Evolutionary conservation across 352 stramenopile genomes (phyloP).

Genomic region (Phytophthora sansomeana): DNA sequence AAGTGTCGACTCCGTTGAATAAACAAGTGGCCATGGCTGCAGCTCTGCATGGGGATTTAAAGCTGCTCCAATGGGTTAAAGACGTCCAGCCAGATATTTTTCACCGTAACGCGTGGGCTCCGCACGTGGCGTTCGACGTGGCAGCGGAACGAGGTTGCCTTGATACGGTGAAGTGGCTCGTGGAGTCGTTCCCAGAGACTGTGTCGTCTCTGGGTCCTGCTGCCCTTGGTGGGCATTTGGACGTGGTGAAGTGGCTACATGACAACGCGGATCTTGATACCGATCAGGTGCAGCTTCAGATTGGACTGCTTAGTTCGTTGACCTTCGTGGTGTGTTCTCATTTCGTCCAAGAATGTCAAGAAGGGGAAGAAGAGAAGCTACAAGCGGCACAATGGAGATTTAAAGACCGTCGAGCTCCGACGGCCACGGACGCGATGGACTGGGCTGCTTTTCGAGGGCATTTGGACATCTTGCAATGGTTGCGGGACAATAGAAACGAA

Average conservation of each 20-base stretch:
- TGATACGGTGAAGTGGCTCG: constrained; percentile 5
- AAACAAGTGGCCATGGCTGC: background rate
- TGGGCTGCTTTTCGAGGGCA: background rate
- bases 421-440: constrained; percentile 1
- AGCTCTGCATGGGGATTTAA: background rate
- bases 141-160: constrained; percentile 1
- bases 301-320: too few species aligned
- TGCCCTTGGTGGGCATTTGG: too few species aligned
- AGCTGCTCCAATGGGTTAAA: constrained; percentile 7
- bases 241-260: too few species aligned
- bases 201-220: constrained; percentile 2
- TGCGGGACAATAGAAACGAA: constrained; percentile 1
- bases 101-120: background rate
- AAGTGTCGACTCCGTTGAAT: background rate
- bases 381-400: too few species aligned
- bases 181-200: background rate
- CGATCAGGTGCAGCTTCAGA: too few species aligned
- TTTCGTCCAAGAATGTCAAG: background rate
- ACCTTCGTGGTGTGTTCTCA: too few species aligned
- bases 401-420: background rate
- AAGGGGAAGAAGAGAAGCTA: background rate
- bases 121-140: background rate
- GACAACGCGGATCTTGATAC: too few species aligned
- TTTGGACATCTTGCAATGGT: constrained; percentile 5
- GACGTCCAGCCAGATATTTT: background rate